Base-by-base conservation (phyloP, 495 filamentous ascomycete species). In the Massariosphaeria phaeospora region DNA sequence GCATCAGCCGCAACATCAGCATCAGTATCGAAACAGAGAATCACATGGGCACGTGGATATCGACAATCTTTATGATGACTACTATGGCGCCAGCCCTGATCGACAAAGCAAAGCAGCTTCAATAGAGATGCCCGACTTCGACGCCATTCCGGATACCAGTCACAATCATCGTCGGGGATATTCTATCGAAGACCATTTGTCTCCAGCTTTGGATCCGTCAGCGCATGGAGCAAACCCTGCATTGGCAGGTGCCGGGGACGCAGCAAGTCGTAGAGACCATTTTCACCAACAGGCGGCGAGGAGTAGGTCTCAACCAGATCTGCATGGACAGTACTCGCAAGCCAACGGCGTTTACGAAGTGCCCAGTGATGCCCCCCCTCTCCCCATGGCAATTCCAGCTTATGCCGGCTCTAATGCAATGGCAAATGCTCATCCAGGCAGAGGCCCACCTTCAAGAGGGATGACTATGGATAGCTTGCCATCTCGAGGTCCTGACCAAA, bases 41-140 rank as follows among this genome's bases (percentile, higher is more conserved):
- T 49, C 60, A 20, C 49, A 50, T 12, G 41, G 49, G 17, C 45
- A 43, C 6, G 56, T 53, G 18, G 59, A 35, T 33, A 36, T 67
- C 20, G 56, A 57, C 48, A 75, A 83, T 41, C 70, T 80, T 15
- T 83, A 81, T 46, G 79, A 80, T 62, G 61, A 76, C 33, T 80
- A 79, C 47, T 75, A 75, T 4, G 45, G 36, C 23, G 33, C 40
- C 5, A 18, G 13, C 12, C 20, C 44, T 9, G 25, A 53, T 12
- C 35, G 49, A 23, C 13, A 49, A 13, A 63, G 51, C 46, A 59
- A 56, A 17, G 55, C 50, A n/a, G 9, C 55, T 5, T 65, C 68
- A 29, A 69, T 69, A 36, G 78, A 89, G 11, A 83, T 84, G 71
- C 86, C 86, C 2, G 81, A 89, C 63, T 91, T 91, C 54, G 85